Base-by-base conservation (phyloP, 352 stramenopile genomes). In the Halophytophthora batemanensis region DNA sequence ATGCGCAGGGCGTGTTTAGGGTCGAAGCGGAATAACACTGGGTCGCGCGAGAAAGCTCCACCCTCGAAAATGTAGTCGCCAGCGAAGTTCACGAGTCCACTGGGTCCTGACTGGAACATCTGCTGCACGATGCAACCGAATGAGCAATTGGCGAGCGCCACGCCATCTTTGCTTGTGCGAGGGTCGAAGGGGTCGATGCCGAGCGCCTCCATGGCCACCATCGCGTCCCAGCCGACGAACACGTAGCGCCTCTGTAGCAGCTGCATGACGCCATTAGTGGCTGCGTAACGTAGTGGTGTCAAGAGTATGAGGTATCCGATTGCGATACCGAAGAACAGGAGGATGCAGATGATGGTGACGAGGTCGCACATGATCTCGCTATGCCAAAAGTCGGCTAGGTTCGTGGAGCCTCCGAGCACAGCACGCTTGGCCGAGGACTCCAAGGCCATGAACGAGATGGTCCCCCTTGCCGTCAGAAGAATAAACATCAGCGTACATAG, bases 361-460 rank as follows among this genome's bases (percentile, higher is more conserved):
- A 74, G 56, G 36, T 82, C 71, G 45, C 67, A 78, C 6, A 74
- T 60, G 51, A 78, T 64, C 39, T 82, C 69, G 38, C 53, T 77
- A 0, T 51, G 36, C 71, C 71, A 82, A 50, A 79, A 79, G 36
- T 56, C 29, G 3, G 57, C 55, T 25, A 79, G 64, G 19, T 67
- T 36, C 0, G 63, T 56, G 18, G 61, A 44, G 12, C 71, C 68
- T 6, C 68, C 68, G 14, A 51, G 74, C 2, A 76, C 56, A 29
- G 49, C 55, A 14, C 34, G 34, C 31, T 73, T 75, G 17, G 56
- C 50, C n/a, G 39, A 37, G 1, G 50, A 23, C 3, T 64, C 33
- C 7, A 42, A 51, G 3, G 54, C 33, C 67, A 75, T 74, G 25
- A 81, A 50, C 37, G 66, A 71, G 17, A 64, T 69, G 21, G 56